phyloP scores from a whole-genome alignment of 257 asterid species.

The Henckelia pumila region DNA sequence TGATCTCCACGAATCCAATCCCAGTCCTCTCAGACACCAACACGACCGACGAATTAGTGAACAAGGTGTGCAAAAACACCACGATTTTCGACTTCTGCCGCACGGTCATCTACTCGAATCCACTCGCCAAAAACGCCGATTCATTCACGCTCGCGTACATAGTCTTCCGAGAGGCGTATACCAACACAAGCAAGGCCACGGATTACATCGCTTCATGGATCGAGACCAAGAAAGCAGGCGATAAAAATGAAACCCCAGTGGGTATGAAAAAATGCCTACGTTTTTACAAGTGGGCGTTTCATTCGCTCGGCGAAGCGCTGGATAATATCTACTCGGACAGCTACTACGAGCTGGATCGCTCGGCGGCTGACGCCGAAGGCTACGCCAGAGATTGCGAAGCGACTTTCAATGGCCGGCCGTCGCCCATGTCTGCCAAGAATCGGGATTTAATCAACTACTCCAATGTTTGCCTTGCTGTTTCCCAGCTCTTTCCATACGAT shows the following conservation, averaged over 20 bases:
- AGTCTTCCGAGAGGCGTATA: slow-evolving; percentile 24
- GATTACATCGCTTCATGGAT: slow-evolving; percentile 14
- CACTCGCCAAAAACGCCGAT: slow-evolving; percentile 30
- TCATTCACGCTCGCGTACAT: slow-evolving; percentile 26
- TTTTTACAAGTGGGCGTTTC: slow-evolving; percentile 22
- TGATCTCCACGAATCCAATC: not conserved
- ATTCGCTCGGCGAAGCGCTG: slow-evolving; percentile 8
- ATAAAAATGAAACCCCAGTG: not conserved
- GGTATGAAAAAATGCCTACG: slow-evolving; percentile 23
- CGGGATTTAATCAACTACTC: slow-evolving; percentile 26
- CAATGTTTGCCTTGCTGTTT: slow-evolving; percentile 29
- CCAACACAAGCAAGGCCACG: slow-evolving; percentile 22
- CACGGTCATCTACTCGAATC: slow-evolving; percentile 35
- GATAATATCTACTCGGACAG: slow-evolving; percentile 35
- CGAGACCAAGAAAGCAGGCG: not conserved
- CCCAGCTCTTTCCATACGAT: slow-evolving; percentile 23
- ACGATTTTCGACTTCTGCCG: slow-evolving; percentile 33
- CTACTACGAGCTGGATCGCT: slow-evolving; percentile 19
- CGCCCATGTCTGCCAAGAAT: slow-evolving; percentile 21
- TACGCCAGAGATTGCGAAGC: slow-evolving; percentile 19
- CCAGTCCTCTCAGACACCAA: not conserved
- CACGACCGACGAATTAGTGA: slow-evolving; percentile 22
- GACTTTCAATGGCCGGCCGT: not conserved
- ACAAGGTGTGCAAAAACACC: slow-evolving; percentile 34
- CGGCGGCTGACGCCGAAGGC: slow-evolving; percentile 7